These are phyloP conservation scores for Fusarium mangiferae DNA, from an alignment of 2,329 filamentous ascomycete species.

Conservation along the genomic window DNA sequence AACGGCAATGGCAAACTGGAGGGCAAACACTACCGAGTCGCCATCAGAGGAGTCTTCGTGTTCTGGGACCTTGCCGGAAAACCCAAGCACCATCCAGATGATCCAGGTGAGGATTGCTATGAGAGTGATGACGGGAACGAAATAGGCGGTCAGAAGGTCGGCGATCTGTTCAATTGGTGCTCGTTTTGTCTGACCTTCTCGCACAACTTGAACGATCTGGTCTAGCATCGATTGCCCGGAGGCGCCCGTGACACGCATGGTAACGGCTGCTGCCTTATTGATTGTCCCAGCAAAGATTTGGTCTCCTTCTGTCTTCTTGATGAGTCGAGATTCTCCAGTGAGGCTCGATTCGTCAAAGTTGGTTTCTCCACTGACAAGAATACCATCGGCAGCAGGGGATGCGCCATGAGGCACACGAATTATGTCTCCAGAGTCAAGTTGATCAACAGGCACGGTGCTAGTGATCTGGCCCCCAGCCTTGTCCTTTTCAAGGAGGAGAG, in stretches of 20 bases:
- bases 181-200: constrained; percentile 79
- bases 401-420: constrained; percentile 82
- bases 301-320: constrained; percentile 72
- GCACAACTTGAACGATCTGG: constrained; percentile 79
- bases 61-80: constrained; percentile 65
- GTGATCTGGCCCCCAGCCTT: constrained; percentile 49
- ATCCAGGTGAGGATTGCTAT: constrained; percentile 78
- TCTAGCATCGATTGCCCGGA: constrained; percentile 81
- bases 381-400: constrained; percentile 86
- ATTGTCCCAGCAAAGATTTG: constrained; percentile 78
- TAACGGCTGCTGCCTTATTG: constrained; percentile 73
- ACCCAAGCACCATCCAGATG: constrained; percentile 74
- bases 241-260: constrained; percentile 71
- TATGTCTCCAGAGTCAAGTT: constrained; percentile 78
- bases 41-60: constrained; percentile 67
- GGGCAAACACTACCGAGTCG: constrained; percentile 77
- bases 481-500: constrained; percentile 70
- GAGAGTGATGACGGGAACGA: constrained; percentile 77
- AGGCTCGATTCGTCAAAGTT: constrained; percentile 91
- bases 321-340: constrained; percentile 78
- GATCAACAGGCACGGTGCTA: constrained; percentile 67
- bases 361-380: constrained; percentile 69
- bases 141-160: constrained; percentile 78
- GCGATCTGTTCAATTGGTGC: constrained; percentile 81
- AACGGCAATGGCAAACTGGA: constrained; percentile 86